Conservation (phyloP, 768 basidiomycete species). For the Boletus sp. region DNA sequence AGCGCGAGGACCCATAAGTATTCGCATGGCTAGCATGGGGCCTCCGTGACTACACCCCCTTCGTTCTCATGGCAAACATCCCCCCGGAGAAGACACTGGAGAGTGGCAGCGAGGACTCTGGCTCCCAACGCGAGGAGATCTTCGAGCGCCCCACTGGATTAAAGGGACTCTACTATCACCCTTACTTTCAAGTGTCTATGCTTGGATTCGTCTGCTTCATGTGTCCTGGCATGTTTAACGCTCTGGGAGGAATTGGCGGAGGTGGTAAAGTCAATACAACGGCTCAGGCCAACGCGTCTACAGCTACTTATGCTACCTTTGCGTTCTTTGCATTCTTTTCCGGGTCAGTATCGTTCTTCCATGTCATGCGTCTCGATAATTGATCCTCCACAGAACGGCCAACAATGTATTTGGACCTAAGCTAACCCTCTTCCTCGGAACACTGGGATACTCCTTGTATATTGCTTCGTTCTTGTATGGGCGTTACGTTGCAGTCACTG, state of each 20-base stretch:
- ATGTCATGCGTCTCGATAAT: background rate
- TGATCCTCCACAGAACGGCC: constrained; percentile 48
- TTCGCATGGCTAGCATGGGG: background rate
- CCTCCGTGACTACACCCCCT: background rate
- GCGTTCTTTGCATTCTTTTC: constrained; percentile 63
- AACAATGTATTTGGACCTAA: constrained; percentile 81
- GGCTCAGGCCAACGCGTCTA: constrained; percentile 67
- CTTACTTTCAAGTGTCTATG: constrained; percentile 44
- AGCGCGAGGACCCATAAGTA: constrained; percentile 12
- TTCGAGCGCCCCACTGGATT: constrained; percentile 49
- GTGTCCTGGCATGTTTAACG: constrained; percentile 71
- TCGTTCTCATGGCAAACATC: constrained; percentile 15
- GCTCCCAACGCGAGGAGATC: constrained; percentile 28
- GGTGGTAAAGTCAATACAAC: constrained; percentile 68
- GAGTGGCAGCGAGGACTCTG: constrained; percentile 28
- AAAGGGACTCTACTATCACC: constrained; percentile 56
- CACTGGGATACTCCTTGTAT: constrained; percentile 71
- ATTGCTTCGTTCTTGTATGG: constrained; percentile 69
- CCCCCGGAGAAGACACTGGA: constrained; percentile 20
- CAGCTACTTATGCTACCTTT: constrained; percentile 65
- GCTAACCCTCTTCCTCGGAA: constrained; percentile 70
- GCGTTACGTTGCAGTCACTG: background rate
- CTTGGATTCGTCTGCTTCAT: constrained; percentile 67
- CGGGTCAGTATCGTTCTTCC: constrained; percentile 44
- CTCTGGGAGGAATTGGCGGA: constrained; percentile 74